Percentiles rank a stretch among this genome's conserved stretches.
These are phyloP conservation scores for Nicotiana attenuata DNA, from an alignment of 257 asterid species.

Conservation along the genomic window DNA sequence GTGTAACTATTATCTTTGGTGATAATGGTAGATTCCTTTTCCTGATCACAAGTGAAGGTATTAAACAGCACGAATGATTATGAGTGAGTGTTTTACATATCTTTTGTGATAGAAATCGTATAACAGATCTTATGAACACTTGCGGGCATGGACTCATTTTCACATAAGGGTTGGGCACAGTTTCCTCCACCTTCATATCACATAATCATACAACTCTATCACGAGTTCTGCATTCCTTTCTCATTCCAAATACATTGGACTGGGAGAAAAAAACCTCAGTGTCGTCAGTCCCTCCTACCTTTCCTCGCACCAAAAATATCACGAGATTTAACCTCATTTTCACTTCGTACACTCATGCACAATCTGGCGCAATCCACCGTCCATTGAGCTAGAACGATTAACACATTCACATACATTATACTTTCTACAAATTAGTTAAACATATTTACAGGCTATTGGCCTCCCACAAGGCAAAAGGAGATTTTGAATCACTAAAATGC, in stretches of 20 bases:
- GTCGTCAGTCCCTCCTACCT: not conserved
- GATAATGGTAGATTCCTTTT: not conserved
- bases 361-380: not conserved
- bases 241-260: not conserved
- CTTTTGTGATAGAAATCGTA: too few species aligned
- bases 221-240: not conserved
- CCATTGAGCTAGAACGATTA: not conserved
- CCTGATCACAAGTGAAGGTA: not conserved
- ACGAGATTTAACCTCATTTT: not conserved
- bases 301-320: not conserved
- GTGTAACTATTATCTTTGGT: not conserved
- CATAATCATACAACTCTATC: not conserved
- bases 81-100: too few species aligned
- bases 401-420: not conserved
- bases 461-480: conserved; percentile 1
- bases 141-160: not conserved
- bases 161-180: not conserved
- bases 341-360: not conserved
- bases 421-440: not conserved
- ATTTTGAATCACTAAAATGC: conserved; percentile 8
- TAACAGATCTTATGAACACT: too few species aligned
- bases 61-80: too few species aligned
- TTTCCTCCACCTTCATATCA: not conserved
- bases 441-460: conserved; percentile 7
- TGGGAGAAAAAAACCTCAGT: not conserved